Evolutionary conservation across 1,139 yeast genomes (phyloP), one percentile per base, ranked within the genome.

Genomic region (Sugiyamaella novakii): DNA sequence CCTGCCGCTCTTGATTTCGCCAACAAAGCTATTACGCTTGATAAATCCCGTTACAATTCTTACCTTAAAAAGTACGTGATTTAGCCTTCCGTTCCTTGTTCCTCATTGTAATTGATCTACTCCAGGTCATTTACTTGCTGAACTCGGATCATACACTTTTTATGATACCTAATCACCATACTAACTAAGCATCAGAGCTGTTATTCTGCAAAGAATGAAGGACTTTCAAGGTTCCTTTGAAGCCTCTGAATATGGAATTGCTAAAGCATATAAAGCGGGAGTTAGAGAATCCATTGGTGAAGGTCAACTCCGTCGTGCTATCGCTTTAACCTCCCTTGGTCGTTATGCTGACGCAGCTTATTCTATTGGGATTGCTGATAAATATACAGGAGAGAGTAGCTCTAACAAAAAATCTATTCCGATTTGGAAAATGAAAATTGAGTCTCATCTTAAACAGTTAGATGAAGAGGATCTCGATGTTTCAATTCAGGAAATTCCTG

Each of bases 271-370:
- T 33, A 67, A 65, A 4, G 67, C 79, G 40, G 83, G 83, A 0
- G 77, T 73, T 47, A 69, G 82, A 51, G 69, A 70, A 3, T 76
- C 76, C n/a, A 71, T 83, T 34, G 85, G 80, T 0, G 69, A 74
- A 25, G 80, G 84, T 21, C 78, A 83, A 58, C 80, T 81, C 61
- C 73, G 87, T 35, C 69, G 83, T 48, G 87, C 67, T 12, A 60
- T 68, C 30, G 59, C 67, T 4, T 48, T 64, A 18, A 54, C 49
- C 43, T 54, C 59, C 5, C 71, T 76, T 52, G 80, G 79, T 55
- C 68, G 76, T 11, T 72, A 67, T 51, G 65, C 64, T 8, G 66
- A 71, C 46, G 84, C 95, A 0, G 67, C 73, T 28, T 65, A 61
- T 31, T 76, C 78, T 53, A 70, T 87, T 45, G 64, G 65, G 7